Conservation (phyloP, 2,329 filamentous ascomycete species). For the Paracamarosporium sp. region DNA sequence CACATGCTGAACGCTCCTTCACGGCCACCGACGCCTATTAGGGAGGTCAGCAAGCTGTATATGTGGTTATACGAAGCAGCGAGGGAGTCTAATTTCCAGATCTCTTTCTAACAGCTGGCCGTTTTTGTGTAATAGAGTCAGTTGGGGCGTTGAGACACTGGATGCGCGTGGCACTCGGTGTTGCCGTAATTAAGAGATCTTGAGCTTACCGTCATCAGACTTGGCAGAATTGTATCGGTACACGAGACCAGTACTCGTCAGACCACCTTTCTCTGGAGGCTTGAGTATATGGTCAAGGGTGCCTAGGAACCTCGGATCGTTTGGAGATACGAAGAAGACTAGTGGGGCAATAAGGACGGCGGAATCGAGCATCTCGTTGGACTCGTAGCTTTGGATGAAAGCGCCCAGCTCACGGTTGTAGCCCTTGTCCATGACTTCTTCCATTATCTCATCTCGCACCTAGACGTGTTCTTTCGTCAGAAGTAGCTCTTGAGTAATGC, state of each 20-base stretch:
- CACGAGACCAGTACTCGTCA: conserved; percentile 77
- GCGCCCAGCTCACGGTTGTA: conserved; percentile 73
- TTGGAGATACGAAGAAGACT: conserved; percentile 80
- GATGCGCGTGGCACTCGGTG: not conserved
- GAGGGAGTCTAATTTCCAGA: not conserved
- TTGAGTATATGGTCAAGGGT: conserved; percentile 76
- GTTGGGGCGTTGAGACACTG: conserved; percentile 13
- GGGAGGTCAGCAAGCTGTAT: conserved; percentile 8
- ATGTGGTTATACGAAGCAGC: conserved; percentile 1
- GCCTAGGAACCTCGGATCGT: conserved; percentile 75
- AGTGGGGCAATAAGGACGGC: conserved; percentile 78
- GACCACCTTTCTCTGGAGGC: conserved; percentile 74
- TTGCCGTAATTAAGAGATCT: not conserved
- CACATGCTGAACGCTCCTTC: conserved; percentile 84
- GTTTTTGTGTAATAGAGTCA: conserved; percentile 3
- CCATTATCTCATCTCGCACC: conserved; percentile 72
- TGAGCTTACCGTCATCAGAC: conserved; percentile 69
- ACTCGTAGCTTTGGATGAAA: conserved; percentile 81
- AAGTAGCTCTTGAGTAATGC: too few relatives aligned
- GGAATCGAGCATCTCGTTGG: conserved; percentile 72
- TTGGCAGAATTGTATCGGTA: conserved; percentile 75
- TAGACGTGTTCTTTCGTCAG: not conserved
- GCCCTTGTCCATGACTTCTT: conserved; percentile 79
- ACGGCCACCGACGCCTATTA: conserved; percentile 70
- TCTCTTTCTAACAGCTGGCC: not conserved